Conservation (phyloP, 257 asterid species). For the Rauvolfia tetraphylla region DNA sequence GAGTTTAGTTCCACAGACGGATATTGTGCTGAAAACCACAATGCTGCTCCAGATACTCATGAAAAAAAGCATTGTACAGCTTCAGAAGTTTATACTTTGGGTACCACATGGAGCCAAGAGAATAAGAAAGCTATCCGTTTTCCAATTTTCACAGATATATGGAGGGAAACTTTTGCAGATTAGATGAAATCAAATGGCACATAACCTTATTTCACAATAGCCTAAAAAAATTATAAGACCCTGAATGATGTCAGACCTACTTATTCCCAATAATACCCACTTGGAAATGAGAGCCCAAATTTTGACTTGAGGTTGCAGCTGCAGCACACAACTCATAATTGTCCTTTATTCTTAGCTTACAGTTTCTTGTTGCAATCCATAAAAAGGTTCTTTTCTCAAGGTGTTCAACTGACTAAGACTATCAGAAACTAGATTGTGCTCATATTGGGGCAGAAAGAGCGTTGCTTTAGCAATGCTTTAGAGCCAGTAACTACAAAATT, state of each 20-base stretch:
- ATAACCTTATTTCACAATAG: not conserved
- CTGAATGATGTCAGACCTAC: not conserved
- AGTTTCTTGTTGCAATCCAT: not conserved
- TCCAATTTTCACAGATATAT: not conserved
- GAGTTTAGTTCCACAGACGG: not conserved
- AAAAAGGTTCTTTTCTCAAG: not conserved
- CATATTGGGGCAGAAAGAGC: conserved; percentile 5
- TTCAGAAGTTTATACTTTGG: not conserved
- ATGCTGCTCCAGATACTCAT: not conserved
- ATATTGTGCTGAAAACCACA: not conserved
- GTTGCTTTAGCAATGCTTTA: not conserved
- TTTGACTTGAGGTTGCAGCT: not conserved
- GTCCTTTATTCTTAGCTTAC: not conserved
- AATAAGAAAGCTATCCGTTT: not conserved
- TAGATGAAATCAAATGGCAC: not conserved
- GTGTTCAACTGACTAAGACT: not conserved
- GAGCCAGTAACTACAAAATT: not conserved
- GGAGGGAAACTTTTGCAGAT: not conserved
- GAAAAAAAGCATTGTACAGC: not conserved
- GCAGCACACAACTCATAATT: not conserved
- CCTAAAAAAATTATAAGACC: not conserved
- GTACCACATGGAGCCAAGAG: not conserved
- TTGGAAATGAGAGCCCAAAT: conserved; percentile 5
- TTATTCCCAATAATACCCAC: not conserved
- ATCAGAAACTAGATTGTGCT: not conserved